Evolutionary conservation across 352 stramenopile genomes (phyloP).

Genomic region (Pilasporangium apinafurcum): DNA sequence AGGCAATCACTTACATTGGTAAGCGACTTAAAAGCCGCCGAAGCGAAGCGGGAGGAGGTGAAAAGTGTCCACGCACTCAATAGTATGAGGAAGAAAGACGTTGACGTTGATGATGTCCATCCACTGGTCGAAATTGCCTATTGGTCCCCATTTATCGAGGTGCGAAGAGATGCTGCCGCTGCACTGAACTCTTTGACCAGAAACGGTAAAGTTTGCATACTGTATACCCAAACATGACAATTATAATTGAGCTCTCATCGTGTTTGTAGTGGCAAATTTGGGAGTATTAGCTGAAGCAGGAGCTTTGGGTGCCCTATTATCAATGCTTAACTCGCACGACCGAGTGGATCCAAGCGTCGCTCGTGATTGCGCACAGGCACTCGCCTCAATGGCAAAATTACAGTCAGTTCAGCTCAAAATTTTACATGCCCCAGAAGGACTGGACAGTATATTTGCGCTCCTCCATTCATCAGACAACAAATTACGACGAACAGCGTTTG

Average conservation of each 20-base stretch:
- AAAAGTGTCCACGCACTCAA: constrained; percentile 22
- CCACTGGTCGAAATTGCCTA: constrained; percentile 85
- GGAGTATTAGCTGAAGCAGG: constrained; percentile 61
- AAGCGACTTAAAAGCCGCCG: constrained; percentile 4
- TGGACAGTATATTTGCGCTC: constrained; percentile 67
- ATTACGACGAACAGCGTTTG: constrained; percentile 42
- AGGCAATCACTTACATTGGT: no score
- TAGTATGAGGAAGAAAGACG: constrained; percentile 39
- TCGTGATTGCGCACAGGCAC: constrained; percentile 54
- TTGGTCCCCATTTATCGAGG: constrained; percentile 80
- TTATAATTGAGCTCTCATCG: not conserved
- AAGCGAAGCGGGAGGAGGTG: constrained; percentile 14
- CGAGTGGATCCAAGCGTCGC: constrained; percentile 55
- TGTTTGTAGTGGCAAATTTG: constrained; percentile 48
- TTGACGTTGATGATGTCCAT: constrained; percentile 55
- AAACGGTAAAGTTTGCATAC: constrained; percentile 29
- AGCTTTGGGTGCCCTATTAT: constrained; percentile 62
- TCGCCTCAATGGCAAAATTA: constrained; percentile 52
- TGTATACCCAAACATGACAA: not conserved
- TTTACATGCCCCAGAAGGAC: constrained; percentile 51
- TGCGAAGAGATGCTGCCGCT: constrained; percentile 67
- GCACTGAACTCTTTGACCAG: constrained; percentile 67
- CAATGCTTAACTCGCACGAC: constrained; percentile 54
- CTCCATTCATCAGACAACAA: constrained; percentile 44
- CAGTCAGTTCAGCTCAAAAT: constrained; percentile 50